Evolutionary conservation across 805 yeast species (phyloP).

Genomic region (Candida vartiovaarae): DNA sequence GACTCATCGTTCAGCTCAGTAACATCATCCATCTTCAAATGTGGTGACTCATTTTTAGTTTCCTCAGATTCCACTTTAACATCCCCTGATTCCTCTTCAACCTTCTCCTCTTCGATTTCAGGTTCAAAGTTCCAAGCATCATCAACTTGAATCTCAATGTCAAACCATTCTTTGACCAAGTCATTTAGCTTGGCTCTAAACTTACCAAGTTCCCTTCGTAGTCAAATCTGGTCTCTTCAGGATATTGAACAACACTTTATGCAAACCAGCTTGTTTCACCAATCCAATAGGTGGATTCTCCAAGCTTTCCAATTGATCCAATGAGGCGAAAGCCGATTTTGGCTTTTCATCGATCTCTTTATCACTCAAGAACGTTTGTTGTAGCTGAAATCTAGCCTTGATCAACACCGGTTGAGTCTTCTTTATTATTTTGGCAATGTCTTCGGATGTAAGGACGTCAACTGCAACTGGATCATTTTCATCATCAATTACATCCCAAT

Average conservation of each 20-base stretch:
- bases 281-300: slow-evolving; percentile 25
- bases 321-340: slow-evolving; percentile 17
- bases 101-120: neutral
- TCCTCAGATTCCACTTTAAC: neutral
- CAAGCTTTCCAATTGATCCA: slow-evolving; percentile 19
- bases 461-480: slow-evolving; percentile 14
- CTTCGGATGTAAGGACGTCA: slow-evolving; percentile 13
- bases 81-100: neutral
- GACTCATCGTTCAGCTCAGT: no score
- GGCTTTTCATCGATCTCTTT: slow-evolving; percentile 9
- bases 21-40: neutral
- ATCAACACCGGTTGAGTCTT: slow-evolving; percentile 16
- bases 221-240: slow-evolving; percentile 30
- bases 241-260: slow-evolving; percentile 26
- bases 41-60: neutral
- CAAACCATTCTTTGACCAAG: slow-evolving; percentile 22
- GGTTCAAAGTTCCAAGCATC: slow-evolving; percentile 20
- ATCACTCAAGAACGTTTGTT: slow-evolving; percentile 11
- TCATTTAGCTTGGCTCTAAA: slow-evolving; percentile 11
- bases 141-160: slow-evolving; percentile 23
- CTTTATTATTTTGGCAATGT: slow-evolving; percentile 9
- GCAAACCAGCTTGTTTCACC: slow-evolving; percentile 25
- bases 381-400: slow-evolving; percentile 26
- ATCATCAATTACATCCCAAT: slow-evolving; percentile 19
- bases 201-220: slow-evolving; percentile 9